These are phyloP conservation scores for Fusarium humuli DNA, from an alignment of 2,329 filamentous ascomycete species.

Conservation along the genomic window DNA sequence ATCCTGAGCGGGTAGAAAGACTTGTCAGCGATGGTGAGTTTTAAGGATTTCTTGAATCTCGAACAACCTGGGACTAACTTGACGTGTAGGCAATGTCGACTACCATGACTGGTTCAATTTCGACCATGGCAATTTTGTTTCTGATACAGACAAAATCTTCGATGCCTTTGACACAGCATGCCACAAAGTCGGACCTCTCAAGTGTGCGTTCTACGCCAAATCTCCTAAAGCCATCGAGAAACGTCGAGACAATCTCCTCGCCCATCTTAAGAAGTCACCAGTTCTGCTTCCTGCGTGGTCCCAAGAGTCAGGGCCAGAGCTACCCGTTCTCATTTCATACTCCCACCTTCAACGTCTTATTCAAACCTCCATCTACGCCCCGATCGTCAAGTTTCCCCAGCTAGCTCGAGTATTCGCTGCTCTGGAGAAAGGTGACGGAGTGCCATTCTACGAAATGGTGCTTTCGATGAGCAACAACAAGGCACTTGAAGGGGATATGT, in stretches of 20 bases:
- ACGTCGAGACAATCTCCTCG: constrained; percentile 56
- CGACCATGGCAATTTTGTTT: constrained; percentile 59
- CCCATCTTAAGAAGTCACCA: constrained; percentile 55
- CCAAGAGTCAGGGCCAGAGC: constrained; percentile 49
- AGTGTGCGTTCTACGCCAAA: constrained; percentile 58
- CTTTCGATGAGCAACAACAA: constrained; percentile 11
- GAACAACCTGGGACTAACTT: neutral
- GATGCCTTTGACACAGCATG: constrained; percentile 66
- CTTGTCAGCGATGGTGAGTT: constrained; percentile 63
- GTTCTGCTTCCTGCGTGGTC: constrained; percentile 54
- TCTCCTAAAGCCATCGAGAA: constrained; percentile 54
- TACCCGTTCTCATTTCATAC: constrained; percentile 64
- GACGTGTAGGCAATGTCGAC: constrained; percentile 58
- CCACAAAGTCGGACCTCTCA: constrained; percentile 60
- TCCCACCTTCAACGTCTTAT: constrained; percentile 59
- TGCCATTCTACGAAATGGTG: constrained; percentile 56
- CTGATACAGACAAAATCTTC: constrained; percentile 67
- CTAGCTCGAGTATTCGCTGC: constrained; percentile 59
- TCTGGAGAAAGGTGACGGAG: constrained; percentile 59
- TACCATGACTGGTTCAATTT: constrained; percentile 66
- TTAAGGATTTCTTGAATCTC: rapidly evolving
- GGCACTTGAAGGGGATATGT: constrained; percentile 30
- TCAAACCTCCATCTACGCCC: constrained; percentile 58
- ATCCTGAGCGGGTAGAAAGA: constrained; percentile 62
- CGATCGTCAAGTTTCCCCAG: constrained; percentile 55